Evolutionary conservation across 169 alveolate genomes (phyloP).

Genomic region (Cryptosporidium xiaoi): DNA sequence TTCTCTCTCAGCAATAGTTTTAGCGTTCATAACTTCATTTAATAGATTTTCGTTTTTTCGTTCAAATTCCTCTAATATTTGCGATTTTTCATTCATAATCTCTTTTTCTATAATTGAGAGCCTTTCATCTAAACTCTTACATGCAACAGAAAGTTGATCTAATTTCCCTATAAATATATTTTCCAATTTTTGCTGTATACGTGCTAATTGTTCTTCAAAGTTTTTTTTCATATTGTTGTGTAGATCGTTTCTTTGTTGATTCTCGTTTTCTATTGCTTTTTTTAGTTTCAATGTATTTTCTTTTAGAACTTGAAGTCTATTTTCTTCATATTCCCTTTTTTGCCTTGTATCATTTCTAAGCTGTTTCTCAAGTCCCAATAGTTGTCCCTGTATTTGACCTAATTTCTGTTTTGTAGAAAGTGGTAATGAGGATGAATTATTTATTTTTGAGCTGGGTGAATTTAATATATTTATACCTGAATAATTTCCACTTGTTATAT

Average conservation of each 20-base stretch:
- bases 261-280: slow-evolving; percentile 61
- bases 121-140: slow-evolving; percentile 63
- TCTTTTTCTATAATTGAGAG: slow-evolving; percentile 49
- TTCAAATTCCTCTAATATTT: slow-evolving; percentile 57
- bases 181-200: slow-evolving; percentile 42
- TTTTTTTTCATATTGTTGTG: slow-evolving; percentile 37
- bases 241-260: slow-evolving; percentile 48
- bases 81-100: slow-evolving; percentile 37
- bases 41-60: slow-evolving; percentile 41
- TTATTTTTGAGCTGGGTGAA: slow-evolving; percentile 32
- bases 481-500: no score
- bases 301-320: slow-evolving; percentile 40
- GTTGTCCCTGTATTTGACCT: slow-evolving; percentile 69
- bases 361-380: slow-evolving; percentile 65
- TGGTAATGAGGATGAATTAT: slow-evolving; percentile 43
- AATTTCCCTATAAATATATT: slow-evolving; percentile 58
- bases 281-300: slow-evolving; percentile 59
- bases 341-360: slow-evolving; percentile 72
- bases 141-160: slow-evolving; percentile 73
- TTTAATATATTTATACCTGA: background rate
- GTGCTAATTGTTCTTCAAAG: slow-evolving; percentile 54
- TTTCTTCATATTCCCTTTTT: slow-evolving; percentile 72
- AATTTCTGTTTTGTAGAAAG: slow-evolving; percentile 67
- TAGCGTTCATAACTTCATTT: slow-evolving; percentile 68
- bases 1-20: slow-evolving; percentile 68